Evolutionary conservation across 2,329 filamentous ascomycete species (phyloP).

Genomic region (Fusarium longipes): DNA sequence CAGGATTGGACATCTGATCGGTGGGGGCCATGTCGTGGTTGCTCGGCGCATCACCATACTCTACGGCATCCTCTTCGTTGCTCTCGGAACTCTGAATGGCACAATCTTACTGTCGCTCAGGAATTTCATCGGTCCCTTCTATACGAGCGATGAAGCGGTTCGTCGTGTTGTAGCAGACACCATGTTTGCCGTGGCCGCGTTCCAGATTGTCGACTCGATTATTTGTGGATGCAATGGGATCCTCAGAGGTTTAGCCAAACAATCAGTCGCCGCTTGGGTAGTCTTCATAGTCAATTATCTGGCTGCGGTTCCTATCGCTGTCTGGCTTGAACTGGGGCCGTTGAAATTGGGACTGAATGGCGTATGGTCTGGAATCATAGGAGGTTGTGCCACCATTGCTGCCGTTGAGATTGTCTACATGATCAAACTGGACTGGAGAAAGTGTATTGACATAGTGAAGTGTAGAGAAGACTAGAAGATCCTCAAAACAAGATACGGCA

Average conservation of each 20-base stretch:
- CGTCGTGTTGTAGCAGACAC: slow-evolving; percentile 5
- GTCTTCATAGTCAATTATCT: slow-evolving; percentile 35
- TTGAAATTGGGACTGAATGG: slow-evolving; percentile 11
- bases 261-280: slow-evolving; percentile 28
- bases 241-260: slow-evolving; percentile 23
- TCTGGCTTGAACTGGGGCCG: slow-evolving; percentile 28
- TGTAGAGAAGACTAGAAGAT: slow-evolving; percentile 21
- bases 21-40: slow-evolving; percentile 8
- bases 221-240: slow-evolving; percentile 34
- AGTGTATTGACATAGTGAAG: slow-evolving; percentile 14
- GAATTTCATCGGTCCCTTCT: slow-evolving; percentile 19
- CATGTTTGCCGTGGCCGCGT: slow-evolving; percentile 15
- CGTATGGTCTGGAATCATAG: slow-evolving; percentile 32
- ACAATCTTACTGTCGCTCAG: slow-evolving; percentile 9
- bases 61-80: slow-evolving; percentile 22
- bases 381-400: slow-evolving; percentile 9
- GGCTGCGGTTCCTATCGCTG: slow-evolving; percentile 21
- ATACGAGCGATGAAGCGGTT: slow-evolving; percentile 17
- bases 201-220: slow-evolving; percentile 21
- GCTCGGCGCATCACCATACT: slow-evolving; percentile 20
- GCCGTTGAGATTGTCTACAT: slow-evolving; percentile 17
- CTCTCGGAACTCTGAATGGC: slow-evolving; percentile 17
- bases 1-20: slow-evolving; percentile 26
- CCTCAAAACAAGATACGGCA: fast-evolving
- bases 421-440: slow-evolving; percentile 29